Percentiles rank a stretch among this genome's conserved stretches.
These are phyloP conservation scores for Eucalyptus shirleyi DNA, from an alignment of 345 rosid species.

Conservation along the genomic window DNA sequence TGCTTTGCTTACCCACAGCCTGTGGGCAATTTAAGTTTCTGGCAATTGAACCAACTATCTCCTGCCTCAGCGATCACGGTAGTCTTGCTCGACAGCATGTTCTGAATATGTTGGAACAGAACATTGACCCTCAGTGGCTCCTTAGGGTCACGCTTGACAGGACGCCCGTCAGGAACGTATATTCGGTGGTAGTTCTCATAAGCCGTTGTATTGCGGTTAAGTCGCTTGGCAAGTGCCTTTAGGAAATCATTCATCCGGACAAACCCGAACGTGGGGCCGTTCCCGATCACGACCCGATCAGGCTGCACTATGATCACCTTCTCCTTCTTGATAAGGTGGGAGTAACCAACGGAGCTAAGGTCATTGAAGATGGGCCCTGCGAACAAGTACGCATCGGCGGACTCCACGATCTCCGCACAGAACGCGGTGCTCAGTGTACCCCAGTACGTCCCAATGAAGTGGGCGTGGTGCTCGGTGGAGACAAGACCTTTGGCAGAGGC, in stretches of 20 bases:
- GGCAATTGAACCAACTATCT: constrained; percentile 59
- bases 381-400: constrained; percentile 54
- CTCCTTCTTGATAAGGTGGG: constrained; percentile 40
- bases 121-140: constrained; percentile 38
- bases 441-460: constrained; percentile 52
- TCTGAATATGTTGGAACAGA: constrained; percentile 43
- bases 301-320: constrained; percentile 45
- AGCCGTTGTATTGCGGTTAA: constrained; percentile 24
- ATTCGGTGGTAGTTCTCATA: constrained; percentile 37
- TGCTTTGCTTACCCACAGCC: constrained; percentile 35
- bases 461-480: constrained; percentile 35
- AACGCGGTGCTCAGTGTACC: constrained; percentile 37
- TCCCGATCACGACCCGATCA: constrained; percentile 30
- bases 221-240: constrained; percentile 20
- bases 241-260: constrained; percentile 42
- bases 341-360: constrained; percentile 34
- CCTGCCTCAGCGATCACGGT: constrained; percentile 57
- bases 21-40: constrained; percentile 41
- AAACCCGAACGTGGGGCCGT: constrained; percentile 40
- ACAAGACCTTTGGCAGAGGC: constrained; percentile 50
- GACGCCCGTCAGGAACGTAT: constrained; percentile 32
- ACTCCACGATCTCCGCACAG: constrained; percentile 49
- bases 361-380: constrained; percentile 51
- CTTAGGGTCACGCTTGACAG: constrained; percentile 7
- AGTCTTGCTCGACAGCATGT: constrained; percentile 27